A percentile compares a stretch with the other conserved stretches of the same genome.
These are phyloP conservation scores for Cladophialophora bantiana DNA, from an alignment of 2,329 filamentous ascomycete species.

Conservation along the genomic window DNA sequence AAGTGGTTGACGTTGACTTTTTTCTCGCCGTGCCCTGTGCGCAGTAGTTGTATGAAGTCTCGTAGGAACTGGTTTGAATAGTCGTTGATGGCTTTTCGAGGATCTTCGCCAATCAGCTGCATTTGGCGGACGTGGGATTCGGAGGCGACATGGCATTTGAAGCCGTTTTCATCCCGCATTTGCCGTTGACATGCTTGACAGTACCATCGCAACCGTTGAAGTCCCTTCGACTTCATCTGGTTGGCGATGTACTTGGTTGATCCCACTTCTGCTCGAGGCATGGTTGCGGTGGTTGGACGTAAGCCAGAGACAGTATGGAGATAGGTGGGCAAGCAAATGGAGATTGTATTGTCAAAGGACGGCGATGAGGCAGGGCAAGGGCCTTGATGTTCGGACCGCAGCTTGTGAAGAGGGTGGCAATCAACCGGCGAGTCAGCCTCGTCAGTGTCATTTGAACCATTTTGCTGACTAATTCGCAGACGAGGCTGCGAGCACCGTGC, in stretches of 20 bases:
- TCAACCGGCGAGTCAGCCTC: not conserved
- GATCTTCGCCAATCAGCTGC: constrained; percentile 83
- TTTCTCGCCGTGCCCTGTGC: constrained; percentile 90
- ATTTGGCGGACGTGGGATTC: constrained; percentile 92
- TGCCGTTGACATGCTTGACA: constrained; percentile 82
- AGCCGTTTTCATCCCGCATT: constrained; percentile 85
- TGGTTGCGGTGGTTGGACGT: constrained; percentile 55
- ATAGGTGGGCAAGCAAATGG: not conserved
- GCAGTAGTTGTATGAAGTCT: constrained; percentile 78
- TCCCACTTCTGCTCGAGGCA: constrained; percentile 92
- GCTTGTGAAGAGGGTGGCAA: not conserved
- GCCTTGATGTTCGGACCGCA: not conserved
- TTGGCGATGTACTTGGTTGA: constrained; percentile 90
- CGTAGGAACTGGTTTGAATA: constrained; percentile 81
- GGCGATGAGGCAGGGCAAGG: not conserved
- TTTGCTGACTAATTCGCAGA: not conserved
- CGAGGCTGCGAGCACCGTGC: not conserved
- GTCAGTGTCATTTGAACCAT: not conserved
- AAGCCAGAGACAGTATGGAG: not conserved
- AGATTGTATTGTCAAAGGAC: not conserved
- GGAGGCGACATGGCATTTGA: constrained; percentile 84
- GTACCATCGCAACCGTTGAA: constrained; percentile 87
- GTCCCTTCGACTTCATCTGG: constrained; percentile 76
- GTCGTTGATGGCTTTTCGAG: constrained; percentile 81
- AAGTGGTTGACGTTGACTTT: constrained; percentile 88